Evolutionary conservation across 139 green algal species (phyloP).

Genomic region (Chlamydomonas schloesseri): DNA sequence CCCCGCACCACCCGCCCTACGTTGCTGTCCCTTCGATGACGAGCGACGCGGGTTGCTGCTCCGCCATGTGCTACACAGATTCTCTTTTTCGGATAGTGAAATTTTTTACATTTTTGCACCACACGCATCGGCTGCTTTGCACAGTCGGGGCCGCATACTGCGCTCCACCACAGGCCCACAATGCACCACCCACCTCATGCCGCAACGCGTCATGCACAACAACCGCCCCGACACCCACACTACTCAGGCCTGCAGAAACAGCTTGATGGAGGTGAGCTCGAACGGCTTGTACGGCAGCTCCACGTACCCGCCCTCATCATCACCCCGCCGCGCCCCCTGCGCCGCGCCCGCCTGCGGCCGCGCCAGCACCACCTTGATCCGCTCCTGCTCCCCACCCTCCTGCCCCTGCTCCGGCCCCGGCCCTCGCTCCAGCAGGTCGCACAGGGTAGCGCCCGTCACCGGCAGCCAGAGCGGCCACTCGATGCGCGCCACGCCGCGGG

Average conservation of each 20-base stretch:
- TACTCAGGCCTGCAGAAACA: not conserved
- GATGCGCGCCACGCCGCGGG: constrained; percentile 10
- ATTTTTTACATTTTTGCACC: too few species aligned
- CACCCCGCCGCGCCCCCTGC: not conserved
- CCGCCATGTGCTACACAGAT: too few species aligned
- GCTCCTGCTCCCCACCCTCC: not conserved
- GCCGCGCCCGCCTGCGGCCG: not conserved
- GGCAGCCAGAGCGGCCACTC: constrained; percentile 8
- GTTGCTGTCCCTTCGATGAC: too few species aligned
- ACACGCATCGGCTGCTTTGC: too few species aligned
- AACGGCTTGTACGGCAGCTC: constrained; percentile 34
- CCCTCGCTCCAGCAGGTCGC: constrained; percentile 45
- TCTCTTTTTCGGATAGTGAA: too few species aligned
- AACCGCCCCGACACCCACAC: too few species aligned
- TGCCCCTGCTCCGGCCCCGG: not conserved
- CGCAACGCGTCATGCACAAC: too few species aligned
- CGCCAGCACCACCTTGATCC: not conserved
- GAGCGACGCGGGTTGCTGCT: too few species aligned
- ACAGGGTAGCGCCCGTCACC: not conserved
- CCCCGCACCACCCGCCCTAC: too few species aligned
- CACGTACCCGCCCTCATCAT: not conserved
- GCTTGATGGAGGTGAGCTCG: constrained; percentile 35
- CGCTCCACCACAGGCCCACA: too few species aligned
- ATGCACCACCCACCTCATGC: too few species aligned
- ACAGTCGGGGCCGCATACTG: too few species aligned